Conservation (phyloP, 2,329 filamentous ascomycete genomes). For the Aspergillus japonicus region DNA sequence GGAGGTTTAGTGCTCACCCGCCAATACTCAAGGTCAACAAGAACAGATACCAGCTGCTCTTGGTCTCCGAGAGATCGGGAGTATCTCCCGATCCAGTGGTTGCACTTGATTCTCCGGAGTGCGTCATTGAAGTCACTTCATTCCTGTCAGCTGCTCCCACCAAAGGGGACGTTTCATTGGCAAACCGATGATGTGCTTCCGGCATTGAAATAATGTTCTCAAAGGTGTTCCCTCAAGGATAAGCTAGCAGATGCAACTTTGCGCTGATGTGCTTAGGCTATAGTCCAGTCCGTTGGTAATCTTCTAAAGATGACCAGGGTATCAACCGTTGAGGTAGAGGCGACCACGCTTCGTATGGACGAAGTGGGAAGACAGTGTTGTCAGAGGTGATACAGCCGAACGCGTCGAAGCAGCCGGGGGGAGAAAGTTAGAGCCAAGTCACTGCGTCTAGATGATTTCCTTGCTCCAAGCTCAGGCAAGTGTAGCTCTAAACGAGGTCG, state of each 20-base stretch:
- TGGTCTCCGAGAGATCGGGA: slow-evolving; percentile 55
- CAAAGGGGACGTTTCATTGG: slow-evolving; percentile 31
- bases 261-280: background rate
- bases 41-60: slow-evolving; percentile 81
- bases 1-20: slow-evolving; percentile 48
- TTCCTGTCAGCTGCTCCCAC: slow-evolving; percentile 26
- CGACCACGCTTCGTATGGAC: background rate
- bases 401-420: background rate
- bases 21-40: slow-evolving; percentile 83
- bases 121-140: slow-evolving; percentile 19
- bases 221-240: background rate
- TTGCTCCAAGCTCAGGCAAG: background rate
- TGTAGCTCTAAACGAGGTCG: background rate
- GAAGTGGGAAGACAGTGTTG: background rate
- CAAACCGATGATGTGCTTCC: slow-evolving; percentile 17
- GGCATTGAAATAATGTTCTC: slow-evolving; percentile 12
- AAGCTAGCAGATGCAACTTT: background rate
- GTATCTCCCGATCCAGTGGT: slow-evolving; percentile 38
- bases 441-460: background rate
- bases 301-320: background rate
- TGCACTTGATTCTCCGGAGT: slow-evolving; percentile 9
- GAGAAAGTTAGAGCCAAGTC: background rate
- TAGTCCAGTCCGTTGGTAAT: background rate
- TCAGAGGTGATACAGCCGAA: background rate
- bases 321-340: background rate